These are phyloP conservation scores for Tardiomyces digboiensis DNA, from an alignment of 1,139 yeast genomes.

Conservation along the genomic window DNA sequence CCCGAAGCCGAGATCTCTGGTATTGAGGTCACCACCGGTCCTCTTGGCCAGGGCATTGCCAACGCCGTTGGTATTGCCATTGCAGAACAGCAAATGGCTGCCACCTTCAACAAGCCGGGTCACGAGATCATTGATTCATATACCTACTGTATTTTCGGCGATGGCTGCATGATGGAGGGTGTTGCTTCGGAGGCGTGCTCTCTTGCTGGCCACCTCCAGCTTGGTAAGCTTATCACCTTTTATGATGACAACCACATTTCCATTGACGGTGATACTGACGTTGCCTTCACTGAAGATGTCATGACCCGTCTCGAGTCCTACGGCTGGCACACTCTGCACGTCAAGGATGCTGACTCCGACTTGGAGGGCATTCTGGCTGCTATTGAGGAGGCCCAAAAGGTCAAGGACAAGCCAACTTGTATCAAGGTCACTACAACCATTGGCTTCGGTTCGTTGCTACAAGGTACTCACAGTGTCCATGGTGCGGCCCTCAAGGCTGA, in stretches of 20 bases:
- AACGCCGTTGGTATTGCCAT: conserved; percentile 97
- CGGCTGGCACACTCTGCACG: conserved; percentile 87
- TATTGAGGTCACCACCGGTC: conserved; percentile 97
- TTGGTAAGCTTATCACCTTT: conserved; percentile 89
- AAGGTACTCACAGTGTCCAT: conserved; percentile 92
- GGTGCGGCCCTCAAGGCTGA: conserved; percentile 96
- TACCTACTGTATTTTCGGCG: conserved; percentile 85
- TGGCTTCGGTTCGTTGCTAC: conserved; percentile 84
- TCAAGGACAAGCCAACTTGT: conserved; percentile 75
- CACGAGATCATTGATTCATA: conserved; percentile 60
- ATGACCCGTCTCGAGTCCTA: conserved; percentile 77
- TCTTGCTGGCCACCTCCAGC: conserved; percentile 92
- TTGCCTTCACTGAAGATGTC: conserved; percentile 95
- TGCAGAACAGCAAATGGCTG: conserved; percentile 89
- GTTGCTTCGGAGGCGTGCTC: conserved; percentile 92
- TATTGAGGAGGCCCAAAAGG: conserved; percentile 39
- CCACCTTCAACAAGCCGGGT: conserved; percentile 88
- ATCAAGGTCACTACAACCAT: conserved; percentile 86
- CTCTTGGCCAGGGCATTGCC: conserved; percentile 96
- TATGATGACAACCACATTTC: conserved; percentile 98
- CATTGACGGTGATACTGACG: conserved; percentile 88
- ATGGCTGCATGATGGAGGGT: conserved; percentile 99
- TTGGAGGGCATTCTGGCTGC: conserved; percentile 65
- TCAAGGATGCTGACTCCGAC: conserved; percentile 77
- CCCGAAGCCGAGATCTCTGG: conserved; percentile 86